These are phyloP conservation scores for Clonostachys chloroleuca DNA, from an alignment of 2,329 filamentous ascomycete species.

Conservation along the genomic window DNA sequence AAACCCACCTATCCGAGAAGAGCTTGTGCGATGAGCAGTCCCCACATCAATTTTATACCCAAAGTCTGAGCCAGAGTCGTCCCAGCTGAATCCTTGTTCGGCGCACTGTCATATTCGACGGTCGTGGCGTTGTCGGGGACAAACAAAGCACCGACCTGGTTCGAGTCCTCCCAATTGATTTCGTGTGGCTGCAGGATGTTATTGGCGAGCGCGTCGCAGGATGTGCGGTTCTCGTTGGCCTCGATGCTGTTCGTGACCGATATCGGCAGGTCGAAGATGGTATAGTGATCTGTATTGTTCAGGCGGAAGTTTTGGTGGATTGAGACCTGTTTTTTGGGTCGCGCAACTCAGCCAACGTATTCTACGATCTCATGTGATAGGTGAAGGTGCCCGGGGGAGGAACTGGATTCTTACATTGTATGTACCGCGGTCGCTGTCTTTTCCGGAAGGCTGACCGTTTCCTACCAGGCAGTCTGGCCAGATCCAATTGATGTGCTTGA, in stretches of 20 bases:
- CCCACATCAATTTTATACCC: too few relatives aligned
- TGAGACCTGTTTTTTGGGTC: conserved; percentile 45
- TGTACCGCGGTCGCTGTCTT: conserved; percentile 48
- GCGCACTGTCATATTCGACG: conserved; percentile 24
- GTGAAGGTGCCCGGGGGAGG: background rate
- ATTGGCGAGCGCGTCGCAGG: conserved; percentile 48
- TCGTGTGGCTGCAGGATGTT: conserved; percentile 39
- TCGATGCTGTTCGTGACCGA: conserved; percentile 62
- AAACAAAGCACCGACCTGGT: conserved; percentile 41
- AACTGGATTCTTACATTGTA: conserved; percentile 50
- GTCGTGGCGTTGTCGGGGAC: conserved; percentile 44
- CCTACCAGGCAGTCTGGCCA: conserved; percentile 68
- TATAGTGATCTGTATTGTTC: conserved; percentile 61
- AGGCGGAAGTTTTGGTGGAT: conserved; percentile 68
- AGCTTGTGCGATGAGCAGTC: too few relatives aligned
- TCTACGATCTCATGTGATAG: background rate
- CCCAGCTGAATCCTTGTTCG: background rate
- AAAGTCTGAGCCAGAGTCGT: too few relatives aligned
- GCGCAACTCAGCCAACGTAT: background rate
- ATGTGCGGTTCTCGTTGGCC: conserved; percentile 28
- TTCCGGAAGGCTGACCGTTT: conserved; percentile 40
- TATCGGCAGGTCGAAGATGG: conserved; percentile 67
- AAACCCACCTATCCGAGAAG: too few relatives aligned
- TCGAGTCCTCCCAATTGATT: conserved; percentile 34
- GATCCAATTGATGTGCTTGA: conserved; percentile 69